phyloP scores from a whole-genome alignment of 2,329 filamentous ascomycete species.

The Ceratocystiopsis sp. region DNA sequence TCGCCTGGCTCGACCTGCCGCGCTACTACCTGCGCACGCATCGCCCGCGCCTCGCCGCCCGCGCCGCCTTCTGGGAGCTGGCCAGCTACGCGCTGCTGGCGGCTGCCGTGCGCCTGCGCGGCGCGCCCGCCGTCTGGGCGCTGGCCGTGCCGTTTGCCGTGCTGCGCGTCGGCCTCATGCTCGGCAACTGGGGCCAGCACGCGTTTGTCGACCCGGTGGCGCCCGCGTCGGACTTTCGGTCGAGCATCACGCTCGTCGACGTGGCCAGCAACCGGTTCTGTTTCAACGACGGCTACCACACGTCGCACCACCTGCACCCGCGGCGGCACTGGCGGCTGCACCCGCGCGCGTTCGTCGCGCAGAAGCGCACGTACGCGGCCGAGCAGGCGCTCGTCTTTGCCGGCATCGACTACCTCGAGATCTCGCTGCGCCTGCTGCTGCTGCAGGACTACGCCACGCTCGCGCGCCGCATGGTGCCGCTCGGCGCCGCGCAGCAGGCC shows the following conservation, averaged over 20 bases:
- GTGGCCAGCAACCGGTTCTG: constrained; percentile 65
- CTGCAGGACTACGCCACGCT: constrained; percentile 60
- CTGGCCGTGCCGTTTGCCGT: constrained; percentile 49
- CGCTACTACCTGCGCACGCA: constrained; percentile 52
- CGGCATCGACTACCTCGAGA: constrained; percentile 66
- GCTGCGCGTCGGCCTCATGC: constrained; percentile 57
- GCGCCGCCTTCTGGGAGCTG: constrained; percentile 44
- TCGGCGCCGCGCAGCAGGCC: constrained; percentile 46
- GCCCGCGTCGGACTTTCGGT: constrained; percentile 61
- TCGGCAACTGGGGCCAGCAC: constrained; percentile 74
- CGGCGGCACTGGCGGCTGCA: constrained; percentile 69
- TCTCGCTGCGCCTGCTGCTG: constrained; percentile 48
- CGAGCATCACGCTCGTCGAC: constrained; percentile 65
- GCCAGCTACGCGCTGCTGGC: constrained; percentile 35
- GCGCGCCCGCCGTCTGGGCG: constrained; percentile 47
- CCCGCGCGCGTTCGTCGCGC: constrained; percentile 52
- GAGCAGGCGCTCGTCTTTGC: constrained; percentile 61
- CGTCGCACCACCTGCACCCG: constrained; percentile 64
- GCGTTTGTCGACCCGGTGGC: constrained; percentile 61
- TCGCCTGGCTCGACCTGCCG: constrained; percentile 61
- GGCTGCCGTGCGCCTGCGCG: constrained; percentile 26
- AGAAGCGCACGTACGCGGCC: constrained; percentile 47
- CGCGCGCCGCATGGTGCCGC: constrained; percentile 54
- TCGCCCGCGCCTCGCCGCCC: constrained; percentile 35
- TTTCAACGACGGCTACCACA: constrained; percentile 73